Conservation (phyloP, 345 rosid genomes). For the Hevea brasiliensis region DNA sequence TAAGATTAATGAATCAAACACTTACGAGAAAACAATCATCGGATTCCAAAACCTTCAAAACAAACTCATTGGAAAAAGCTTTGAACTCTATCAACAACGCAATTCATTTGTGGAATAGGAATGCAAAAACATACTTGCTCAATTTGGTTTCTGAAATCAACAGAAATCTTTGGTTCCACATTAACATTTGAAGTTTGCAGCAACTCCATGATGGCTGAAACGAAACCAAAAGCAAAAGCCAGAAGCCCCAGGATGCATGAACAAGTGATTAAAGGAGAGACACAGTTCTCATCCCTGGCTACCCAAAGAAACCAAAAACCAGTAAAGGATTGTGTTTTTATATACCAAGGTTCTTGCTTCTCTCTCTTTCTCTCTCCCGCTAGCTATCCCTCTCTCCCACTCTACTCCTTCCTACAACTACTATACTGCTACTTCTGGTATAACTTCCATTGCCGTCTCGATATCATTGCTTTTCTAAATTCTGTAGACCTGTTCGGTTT, state of each 20-base stretch:
- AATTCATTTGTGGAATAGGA: constrained; percentile 34
- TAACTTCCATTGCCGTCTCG: constrained; percentile 35
- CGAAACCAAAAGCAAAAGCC: constrained; percentile 23
- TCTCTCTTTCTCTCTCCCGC: constrained; percentile 16
- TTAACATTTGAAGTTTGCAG: constrained; percentile 39
- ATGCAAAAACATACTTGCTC: constrained; percentile 41
- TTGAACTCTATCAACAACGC: constrained; percentile 34
- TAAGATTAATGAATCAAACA: constrained; percentile 34
- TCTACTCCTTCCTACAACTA: constrained; percentile 26
- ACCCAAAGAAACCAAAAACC: constrained; percentile 51
- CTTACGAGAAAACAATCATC: constrained; percentile 76
- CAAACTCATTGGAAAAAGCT: constrained; percentile 47
- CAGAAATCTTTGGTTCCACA: constrained; percentile 40
- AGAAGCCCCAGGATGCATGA: constrained; percentile 30
- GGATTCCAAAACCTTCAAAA: constrained; percentile 73
- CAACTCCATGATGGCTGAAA: constrained; percentile 42
- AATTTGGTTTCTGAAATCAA: constrained; percentile 37
- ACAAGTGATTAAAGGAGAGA: constrained; percentile 12
- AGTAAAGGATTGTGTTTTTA: constrained; percentile 33
- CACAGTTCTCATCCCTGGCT: constrained; percentile 26
- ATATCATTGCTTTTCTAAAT: constrained; percentile 35
- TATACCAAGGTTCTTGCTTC: constrained; percentile 19
- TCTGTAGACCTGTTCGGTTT: constrained; percentile 32
- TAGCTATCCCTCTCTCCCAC: constrained; percentile 13
- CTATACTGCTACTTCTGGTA: constrained; percentile 10